Conservation (phyloP, 257 asterid genomes). For the Capsicum chinense region DNA sequence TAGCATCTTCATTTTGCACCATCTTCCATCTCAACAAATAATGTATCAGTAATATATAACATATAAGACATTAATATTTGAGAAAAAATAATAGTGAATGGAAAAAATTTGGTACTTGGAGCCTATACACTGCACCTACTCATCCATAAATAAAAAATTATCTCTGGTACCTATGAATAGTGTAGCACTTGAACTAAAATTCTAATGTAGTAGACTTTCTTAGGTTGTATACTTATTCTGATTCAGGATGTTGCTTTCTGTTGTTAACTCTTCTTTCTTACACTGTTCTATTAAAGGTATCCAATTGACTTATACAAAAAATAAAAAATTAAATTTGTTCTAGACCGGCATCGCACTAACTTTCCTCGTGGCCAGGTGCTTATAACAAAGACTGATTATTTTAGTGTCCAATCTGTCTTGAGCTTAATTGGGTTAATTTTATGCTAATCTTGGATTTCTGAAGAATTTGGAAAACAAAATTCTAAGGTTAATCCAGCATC, state of each 20-base stretch:
- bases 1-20: too few species aligned
- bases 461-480: background rate
- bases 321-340: slow-evolving; percentile 75
- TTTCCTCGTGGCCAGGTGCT: slow-evolving; percentile 84
- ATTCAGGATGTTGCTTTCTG: background rate
- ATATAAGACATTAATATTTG: background rate
- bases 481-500: background rate
- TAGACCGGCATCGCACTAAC: slow-evolving; percentile 92
- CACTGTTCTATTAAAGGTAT: slow-evolving; percentile 55
- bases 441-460: background rate
- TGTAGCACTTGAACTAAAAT: background rate
- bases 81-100: background rate
- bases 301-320: slow-evolving; percentile 77
- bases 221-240: background rate
- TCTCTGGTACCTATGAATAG: background rate
- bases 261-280: slow-evolving; percentile 22
- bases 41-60: background rate
- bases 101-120: background rate
- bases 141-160: background rate
- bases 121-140: background rate
- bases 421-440: background rate
- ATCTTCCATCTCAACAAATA: background rate
- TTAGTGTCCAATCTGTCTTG: background rate
- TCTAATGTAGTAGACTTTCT: background rate
- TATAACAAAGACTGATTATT: slow-evolving; percentile 26